Percentiles rank a stretch among this genome's conserved stretches.
Conservation (phyloP, 495 filamentous ascomycete genomes). For the Penicillium lagena region DNA sequence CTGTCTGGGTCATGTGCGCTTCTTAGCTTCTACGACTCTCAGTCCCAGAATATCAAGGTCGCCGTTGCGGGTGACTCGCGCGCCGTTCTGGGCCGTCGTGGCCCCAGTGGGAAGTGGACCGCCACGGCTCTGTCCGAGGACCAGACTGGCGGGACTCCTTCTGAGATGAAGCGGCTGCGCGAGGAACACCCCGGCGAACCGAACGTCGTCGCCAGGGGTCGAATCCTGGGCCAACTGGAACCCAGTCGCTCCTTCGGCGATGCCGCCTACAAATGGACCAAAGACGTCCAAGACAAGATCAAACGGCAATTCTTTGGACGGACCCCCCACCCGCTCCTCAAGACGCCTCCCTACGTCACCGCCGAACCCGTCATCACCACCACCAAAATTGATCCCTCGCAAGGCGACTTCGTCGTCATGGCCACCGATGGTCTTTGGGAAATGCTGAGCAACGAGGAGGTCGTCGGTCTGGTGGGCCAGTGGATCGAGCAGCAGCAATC, state of each 20-base stretch:
- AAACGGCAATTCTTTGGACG: constrained; percentile 81
- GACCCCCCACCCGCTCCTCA: constrained; percentile 60
- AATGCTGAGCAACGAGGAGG: constrained; percentile 98
- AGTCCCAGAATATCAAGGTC: constrained; percentile 74
- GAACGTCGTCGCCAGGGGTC: constrained; percentile 75
- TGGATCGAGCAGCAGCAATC: constrained; percentile 79
- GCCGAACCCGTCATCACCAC: constrained; percentile 93
- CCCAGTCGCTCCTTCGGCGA: constrained; percentile 94
- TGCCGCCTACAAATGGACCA: constrained; percentile 92
- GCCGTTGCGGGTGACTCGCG: constrained; percentile 94
- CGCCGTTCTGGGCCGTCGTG: constrained; percentile 81
- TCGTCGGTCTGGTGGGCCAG: constrained; percentile 90
- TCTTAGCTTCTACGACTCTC: constrained; percentile 90
- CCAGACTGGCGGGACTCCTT: constrained; percentile 81
- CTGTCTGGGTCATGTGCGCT: constrained; percentile 94
- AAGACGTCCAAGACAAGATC: constrained; percentile 73
- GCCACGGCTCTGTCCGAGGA: constrained; percentile 85
- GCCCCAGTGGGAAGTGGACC: constrained; percentile 79
- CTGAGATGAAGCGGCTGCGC: constrained; percentile 74
- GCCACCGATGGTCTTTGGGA: constrained; percentile 98
- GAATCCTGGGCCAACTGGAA: constrained; percentile 86
- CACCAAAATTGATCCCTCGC: constrained; percentile 84
- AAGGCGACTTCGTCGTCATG: constrained; percentile 93
- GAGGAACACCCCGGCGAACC: constrained; percentile 84
- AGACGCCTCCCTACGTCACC: constrained; percentile 95